Evolutionary conservation across 2,329 filamentous ascomycete genomes (phyloP).

Genomic region (Aspergillus persii): DNA sequence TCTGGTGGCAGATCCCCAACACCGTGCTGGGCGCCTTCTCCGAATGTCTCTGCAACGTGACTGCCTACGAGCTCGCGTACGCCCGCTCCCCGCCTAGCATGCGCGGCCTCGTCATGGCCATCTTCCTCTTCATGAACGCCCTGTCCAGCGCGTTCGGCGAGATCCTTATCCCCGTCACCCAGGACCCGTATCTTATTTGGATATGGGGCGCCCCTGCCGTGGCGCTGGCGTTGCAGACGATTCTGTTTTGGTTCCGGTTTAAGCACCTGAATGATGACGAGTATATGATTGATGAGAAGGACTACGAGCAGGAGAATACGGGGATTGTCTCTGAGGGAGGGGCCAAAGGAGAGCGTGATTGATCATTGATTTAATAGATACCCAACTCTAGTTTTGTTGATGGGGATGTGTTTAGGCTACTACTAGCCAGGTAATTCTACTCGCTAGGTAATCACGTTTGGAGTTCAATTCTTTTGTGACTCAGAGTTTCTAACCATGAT

Average conservation of each 20-base stretch:
- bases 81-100: constrained; percentile 43
- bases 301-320: constrained; percentile 1
- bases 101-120: constrained; percentile 42
- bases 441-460: too few species aligned
- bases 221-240: constrained; percentile 47
- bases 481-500: too few species aligned
- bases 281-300: constrained; percentile 37
- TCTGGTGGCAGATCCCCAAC: constrained; percentile 46
- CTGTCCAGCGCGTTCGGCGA: constrained; percentile 42
- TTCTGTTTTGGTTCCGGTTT: constrained; percentile 51
- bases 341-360: background rate
- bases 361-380: too few species aligned
- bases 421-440: too few species aligned
- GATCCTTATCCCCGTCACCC: constrained; percentile 44
- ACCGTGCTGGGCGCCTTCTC: constrained; percentile 38
- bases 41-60: constrained; percentile 45
- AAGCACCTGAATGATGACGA: constrained; percentile 48
- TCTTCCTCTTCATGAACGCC: constrained; percentile 44
- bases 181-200: constrained; percentile 51
- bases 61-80: constrained; percentile 47
- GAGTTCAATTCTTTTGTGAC: too few species aligned
- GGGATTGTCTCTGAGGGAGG: background rate
- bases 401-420: too few species aligned
- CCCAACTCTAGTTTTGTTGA: too few species aligned
- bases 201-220: constrained; percentile 51